Evolutionary conservation across 2,329 filamentous ascomycete species (phyloP), one percentile per base, ranked within the genome.

Genomic region (Talaromyces islandicus): DNA sequence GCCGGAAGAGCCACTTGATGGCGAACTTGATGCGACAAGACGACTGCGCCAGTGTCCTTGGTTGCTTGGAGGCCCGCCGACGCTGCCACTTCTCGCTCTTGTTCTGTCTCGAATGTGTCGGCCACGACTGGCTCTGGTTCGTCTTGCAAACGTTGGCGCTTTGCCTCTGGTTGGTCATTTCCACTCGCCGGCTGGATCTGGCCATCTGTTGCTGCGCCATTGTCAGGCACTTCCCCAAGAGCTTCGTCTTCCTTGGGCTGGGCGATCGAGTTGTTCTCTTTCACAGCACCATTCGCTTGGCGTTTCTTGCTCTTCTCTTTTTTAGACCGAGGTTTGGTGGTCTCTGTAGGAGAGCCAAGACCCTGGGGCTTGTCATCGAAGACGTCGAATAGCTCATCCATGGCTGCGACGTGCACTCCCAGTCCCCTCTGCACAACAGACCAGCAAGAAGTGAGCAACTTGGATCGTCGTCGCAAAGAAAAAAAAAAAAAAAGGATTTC

Each of bases 1-100:
- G 93, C 92, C 2, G 94, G 94, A 21, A 99, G 82, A 12, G 94
- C 91, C 67, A 97, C 94, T 77, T 99, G 93, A 81, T 99, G 94
- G 76, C 96, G 92, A 68, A 99, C 96, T 79, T 99, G 96, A 79
- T 99, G 95, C 53, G 91, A 93, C 57, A 99, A 78, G 24, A 96
- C 88, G 29, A 99, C 85, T 17, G 70, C 65, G 53, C 86, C 81
- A 29, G 82, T 80, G 58, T 92, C 89, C 65, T 84, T 85, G 73
- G 75, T 81, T 62, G 77, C 81, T 71, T 82, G 86, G 62, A 80
- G 81, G 65, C 90, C 92, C 32, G 88, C 86, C 6, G 91, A 88
- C 27, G 88, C 89, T 24, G 89, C 91, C 43, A 99, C 84, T 75
- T 97, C 91, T 81, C 93, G 85, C 64, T 92, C 95, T 77, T 96